Conservation (phyloP, 192 early-diverging fungal species). For the Podila epigama region DNA sequence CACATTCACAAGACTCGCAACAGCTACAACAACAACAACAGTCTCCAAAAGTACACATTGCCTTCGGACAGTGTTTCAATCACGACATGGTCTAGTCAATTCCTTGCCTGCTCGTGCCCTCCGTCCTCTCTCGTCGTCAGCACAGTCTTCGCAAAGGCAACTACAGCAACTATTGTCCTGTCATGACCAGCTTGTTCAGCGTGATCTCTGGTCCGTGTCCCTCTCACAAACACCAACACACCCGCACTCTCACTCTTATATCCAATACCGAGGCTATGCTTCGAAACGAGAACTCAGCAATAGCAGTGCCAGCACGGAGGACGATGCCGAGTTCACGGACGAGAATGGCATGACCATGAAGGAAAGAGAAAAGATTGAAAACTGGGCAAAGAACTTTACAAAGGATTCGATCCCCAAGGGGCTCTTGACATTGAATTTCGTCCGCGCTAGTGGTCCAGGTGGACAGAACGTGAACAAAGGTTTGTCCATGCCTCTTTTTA, state of each 20-base stretch:
- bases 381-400: slow-evolving; percentile 58
- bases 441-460: slow-evolving; percentile 84
- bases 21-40: too few relatives aligned
- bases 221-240: background rate
- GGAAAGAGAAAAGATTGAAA: slow-evolving; percentile 39
- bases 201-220: too few relatives aligned
- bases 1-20: too few relatives aligned
- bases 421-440: slow-evolving; percentile 63
- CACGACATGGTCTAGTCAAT: too few relatives aligned
- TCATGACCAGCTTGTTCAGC: too few relatives aligned
- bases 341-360: slow-evolving; percentile 45
- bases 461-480: slow-evolving; percentile 96
- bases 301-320: background rate
- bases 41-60: too few relatives aligned
- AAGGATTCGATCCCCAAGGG: slow-evolving; percentile 68
- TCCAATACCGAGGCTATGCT: background rate
- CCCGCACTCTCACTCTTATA: background rate
- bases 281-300: background rate
- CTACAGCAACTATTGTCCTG: too few relatives aligned
- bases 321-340: slow-evolving; percentile 26
- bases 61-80: too few relatives aligned
- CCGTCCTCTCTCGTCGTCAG: too few relatives aligned
- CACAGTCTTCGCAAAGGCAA: too few relatives aligned
- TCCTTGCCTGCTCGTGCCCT: too few relatives aligned
- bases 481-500: slow-evolving; percentile 26